phyloP scores from a whole-genome alignment of 345 rosid genomes.

The Erysimum cheiranthoides region DNA sequence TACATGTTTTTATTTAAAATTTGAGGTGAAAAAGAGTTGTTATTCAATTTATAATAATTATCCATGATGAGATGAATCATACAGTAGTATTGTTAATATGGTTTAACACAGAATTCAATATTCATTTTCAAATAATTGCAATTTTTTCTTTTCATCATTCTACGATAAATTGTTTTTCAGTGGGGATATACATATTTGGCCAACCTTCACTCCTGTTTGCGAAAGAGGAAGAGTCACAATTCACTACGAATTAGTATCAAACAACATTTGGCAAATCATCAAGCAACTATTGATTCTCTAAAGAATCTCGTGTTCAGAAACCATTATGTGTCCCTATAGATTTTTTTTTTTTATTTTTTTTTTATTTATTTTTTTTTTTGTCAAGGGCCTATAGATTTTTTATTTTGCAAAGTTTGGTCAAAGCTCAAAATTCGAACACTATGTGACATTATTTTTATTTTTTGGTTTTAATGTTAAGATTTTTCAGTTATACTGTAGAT shows the following conservation, averaged over 20 bases:
- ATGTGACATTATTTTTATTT: background rate
- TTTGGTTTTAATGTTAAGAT: background rate
- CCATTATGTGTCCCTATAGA: background rate
- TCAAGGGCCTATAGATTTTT: too few species aligned
- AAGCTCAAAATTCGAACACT: background rate
- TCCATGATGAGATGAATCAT: too few species aligned
- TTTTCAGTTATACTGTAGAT: background rate
- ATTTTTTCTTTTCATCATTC: too few species aligned
- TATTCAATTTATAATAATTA: too few species aligned
- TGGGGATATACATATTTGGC: too few species aligned
- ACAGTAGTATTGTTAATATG: too few species aligned
- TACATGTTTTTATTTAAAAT: too few species aligned
- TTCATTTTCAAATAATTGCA: too few species aligned
- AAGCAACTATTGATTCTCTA: conserved; percentile 5
- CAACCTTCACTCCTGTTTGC: background rate
- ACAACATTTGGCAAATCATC: conserved; percentile 18
- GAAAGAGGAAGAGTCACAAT: background rate
- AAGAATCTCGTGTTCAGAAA: background rate
- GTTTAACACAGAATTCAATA: too few species aligned
- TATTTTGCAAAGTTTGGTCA: background rate
- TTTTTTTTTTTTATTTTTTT: background rate
- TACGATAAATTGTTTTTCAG: too few species aligned
- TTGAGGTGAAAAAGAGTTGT: too few species aligned
- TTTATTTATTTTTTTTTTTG: too few species aligned
- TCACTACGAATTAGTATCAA: background rate